Evolutionary conservation across 805 yeast genomes (phyloP).

Genomic region (Saccharomycopsis guyanensis): DNA sequence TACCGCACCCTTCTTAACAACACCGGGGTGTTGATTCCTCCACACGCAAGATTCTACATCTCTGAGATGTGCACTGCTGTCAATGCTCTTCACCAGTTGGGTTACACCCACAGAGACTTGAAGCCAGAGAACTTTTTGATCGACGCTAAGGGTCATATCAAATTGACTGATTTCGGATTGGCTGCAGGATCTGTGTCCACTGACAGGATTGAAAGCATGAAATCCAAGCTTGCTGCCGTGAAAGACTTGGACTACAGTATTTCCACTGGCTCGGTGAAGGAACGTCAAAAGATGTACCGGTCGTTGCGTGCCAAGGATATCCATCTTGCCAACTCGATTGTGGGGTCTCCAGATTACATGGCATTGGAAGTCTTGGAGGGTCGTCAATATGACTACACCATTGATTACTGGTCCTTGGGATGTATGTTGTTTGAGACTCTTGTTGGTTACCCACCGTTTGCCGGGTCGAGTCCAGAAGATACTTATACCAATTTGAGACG

Average conservation of each 20-base stretch:
- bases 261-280: constrained; percentile 64
- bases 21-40: constrained; percentile 87
- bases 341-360: constrained; percentile 98
- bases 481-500: constrained; percentile 88
- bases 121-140: constrained; percentile 92
- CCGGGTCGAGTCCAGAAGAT: constrained; percentile 89
- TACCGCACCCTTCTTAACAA: constrained; percentile 89
- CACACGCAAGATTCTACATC: constrained; percentile 91
- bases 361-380: constrained; percentile 96
- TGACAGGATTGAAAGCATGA: constrained; percentile 91
- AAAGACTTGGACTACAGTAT: constrained; percentile 65
- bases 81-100: constrained; percentile 86
- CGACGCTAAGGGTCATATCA: constrained; percentile 86
- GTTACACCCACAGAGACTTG: constrained; percentile 93
- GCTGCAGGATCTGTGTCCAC: constrained; percentile 95
- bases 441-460: constrained; percentile 95
- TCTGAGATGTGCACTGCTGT: constrained; percentile 96
- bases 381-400: constrained; percentile 86
- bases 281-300: constrained; percentile 81
- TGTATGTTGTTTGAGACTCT: constrained; percentile 95
- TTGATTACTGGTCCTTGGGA: constrained; percentile 98
- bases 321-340: constrained; percentile 89
- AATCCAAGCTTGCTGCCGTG: constrained; percentile 56
- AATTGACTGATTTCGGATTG: constrained; percentile 91
- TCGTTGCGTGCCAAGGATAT: constrained; percentile 67